A percentile compares a stretch with the other conserved stretches of the same genome.
Conservation (phyloP, 331 rosid species). For the Arachis monticola region DNA sequence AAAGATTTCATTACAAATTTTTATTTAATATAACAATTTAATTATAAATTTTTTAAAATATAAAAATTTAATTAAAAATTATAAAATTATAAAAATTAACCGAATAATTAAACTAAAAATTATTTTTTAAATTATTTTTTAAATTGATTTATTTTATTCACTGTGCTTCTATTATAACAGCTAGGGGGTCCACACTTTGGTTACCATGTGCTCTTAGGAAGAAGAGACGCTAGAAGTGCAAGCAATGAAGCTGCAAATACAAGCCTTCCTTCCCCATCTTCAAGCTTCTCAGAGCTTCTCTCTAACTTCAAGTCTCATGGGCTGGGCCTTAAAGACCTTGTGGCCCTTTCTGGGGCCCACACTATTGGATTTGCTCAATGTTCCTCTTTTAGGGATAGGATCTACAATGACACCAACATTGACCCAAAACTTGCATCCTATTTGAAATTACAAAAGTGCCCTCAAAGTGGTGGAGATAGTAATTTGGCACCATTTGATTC, state of each 20-base stretch:
- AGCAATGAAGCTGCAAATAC: conserved; percentile 45
- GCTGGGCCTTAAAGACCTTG: conserved; percentile 50
- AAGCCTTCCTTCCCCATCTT: conserved; percentile 45
- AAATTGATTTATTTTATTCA: no score
- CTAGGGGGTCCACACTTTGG: conserved; percentile 49
- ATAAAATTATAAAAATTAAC: no score
- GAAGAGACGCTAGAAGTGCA: conserved; percentile 65
- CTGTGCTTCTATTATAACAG: conserved; percentile 21
- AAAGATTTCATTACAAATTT: no score
- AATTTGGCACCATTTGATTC: conserved; percentile 45
- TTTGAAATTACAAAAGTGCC: conserved; percentile 38
- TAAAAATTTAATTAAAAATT: no score
- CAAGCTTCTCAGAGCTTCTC: conserved; percentile 56
- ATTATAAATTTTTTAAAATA: no score
- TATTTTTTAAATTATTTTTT: no score
- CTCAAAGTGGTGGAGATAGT: conserved; percentile 48
- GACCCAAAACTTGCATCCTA: conserved; percentile 39
- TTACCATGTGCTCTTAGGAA: conserved; percentile 53
- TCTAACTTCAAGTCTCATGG: conserved; percentile 54
- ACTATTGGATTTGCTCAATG: conserved; percentile 61
- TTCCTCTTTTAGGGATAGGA: conserved; percentile 32
- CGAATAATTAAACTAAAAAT: no score
- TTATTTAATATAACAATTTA: no score
- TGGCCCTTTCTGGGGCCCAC: conserved; percentile 61
- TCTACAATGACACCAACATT: conserved; percentile 58